These are phyloP conservation scores for Helotiales sp. DNA, from an alignment of 2,329 filamentous ascomycete genomes.

Conservation along the genomic window DNA sequence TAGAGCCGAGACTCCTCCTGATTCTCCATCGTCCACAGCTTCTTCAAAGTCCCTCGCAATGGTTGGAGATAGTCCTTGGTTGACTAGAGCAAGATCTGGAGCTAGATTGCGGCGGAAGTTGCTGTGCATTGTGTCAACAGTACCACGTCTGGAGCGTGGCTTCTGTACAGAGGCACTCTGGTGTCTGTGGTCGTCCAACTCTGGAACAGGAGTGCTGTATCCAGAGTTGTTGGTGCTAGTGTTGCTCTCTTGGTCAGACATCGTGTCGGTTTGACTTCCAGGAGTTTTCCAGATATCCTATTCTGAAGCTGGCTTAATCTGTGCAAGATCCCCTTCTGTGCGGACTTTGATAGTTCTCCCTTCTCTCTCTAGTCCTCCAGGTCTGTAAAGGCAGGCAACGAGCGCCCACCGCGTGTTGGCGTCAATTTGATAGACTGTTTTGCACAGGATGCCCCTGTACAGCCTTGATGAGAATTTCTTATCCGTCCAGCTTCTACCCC, in stretches of 20 bases:
- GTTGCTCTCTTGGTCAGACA: conserved; percentile 71
- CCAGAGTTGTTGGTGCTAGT: conserved; percentile 57
- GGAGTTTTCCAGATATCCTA: neutral
- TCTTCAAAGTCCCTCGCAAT: conserved; percentile 83
- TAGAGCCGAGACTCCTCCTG: conserved; percentile 48
- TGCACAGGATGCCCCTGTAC: conserved; percentile 46
- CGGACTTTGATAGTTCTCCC: neutral
- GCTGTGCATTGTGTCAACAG: conserved; percentile 72
- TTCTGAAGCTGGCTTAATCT: neutral
- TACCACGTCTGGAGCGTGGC: conserved; percentile 68
- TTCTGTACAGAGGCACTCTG: conserved; percentile 66
- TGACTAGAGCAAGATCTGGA: conserved; percentile 48
- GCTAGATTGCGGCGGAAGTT: conserved; percentile 37
- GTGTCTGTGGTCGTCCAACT: conserved; percentile 86
- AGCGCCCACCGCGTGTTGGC: conserved; percentile 56
- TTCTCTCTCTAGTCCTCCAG: neutral
- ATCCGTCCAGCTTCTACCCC: conserved; percentile 32
- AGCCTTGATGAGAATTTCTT: conserved; percentile 27
- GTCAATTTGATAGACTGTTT: conserved; percentile 54
- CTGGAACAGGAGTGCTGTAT: conserved; percentile 75
- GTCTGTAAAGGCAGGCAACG: conserved; percentile 52
- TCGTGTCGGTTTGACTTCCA: conserved; percentile 50
- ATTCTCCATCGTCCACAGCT: conserved; percentile 79
- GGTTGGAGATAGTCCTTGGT: conserved; percentile 49
- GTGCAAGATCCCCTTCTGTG: conserved; percentile 8